phyloP scores from a whole-genome alignment of 1,284 basidiomycete genomes.

The Puccinia triticina region DNA sequence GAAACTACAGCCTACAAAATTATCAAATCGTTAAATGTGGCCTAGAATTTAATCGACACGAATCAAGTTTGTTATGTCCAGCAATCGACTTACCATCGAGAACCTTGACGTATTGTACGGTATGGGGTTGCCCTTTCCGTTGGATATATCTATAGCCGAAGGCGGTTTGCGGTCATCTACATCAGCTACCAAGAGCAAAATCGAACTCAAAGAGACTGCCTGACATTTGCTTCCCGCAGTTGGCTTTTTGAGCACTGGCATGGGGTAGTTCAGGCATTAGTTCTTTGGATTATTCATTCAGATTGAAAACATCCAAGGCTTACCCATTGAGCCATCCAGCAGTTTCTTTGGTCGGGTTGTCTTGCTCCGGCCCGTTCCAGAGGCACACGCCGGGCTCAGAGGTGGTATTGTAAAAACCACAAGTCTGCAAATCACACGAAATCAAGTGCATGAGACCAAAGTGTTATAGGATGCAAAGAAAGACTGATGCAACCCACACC shows the following conservation, averaged over 20 bases:
- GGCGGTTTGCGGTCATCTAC: not conserved
- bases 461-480: not conserved
- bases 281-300: not conserved
- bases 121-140: conserved; percentile 18
- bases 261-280: not conserved
- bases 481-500: conserved; percentile 16
- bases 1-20: conserved; percentile 18
- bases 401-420: conserved; percentile 9
- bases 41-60: no score
- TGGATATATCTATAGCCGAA: conserved; percentile 22
- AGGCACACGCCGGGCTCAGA: conserved; percentile 9
- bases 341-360: not conserved
- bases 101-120: conserved; percentile 10
- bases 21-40: no score
- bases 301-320: not conserved
- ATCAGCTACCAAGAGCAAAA: not conserved
- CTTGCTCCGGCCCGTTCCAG: conserved; percentile 8
- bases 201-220: not conserved
- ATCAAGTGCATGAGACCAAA: not conserved
- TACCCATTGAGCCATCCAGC: conserved; percentile 42
- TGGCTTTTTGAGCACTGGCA: not conserved
- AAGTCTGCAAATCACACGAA: not conserved
- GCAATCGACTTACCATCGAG: not conserved
- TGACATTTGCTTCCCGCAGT: conserved; percentile 36
- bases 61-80: no score